Evolutionary conservation across 2,329 filamentous ascomycete species (phyloP).

Genomic region (Colletotrichum sp.): DNA sequence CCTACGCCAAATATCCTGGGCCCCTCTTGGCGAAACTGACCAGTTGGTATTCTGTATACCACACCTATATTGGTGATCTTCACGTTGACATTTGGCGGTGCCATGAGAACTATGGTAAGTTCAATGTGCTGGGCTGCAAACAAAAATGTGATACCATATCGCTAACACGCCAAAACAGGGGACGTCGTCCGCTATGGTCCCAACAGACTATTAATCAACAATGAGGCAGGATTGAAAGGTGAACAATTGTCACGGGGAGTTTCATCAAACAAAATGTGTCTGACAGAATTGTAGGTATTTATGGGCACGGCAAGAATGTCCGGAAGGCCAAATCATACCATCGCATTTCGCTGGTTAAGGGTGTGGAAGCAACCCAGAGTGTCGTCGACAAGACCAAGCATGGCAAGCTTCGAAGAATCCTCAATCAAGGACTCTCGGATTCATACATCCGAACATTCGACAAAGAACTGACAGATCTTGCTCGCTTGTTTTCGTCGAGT

Average conservation of each 20-base stretch:
- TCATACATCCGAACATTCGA: constrained; percentile 1
- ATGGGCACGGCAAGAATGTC: constrained; percentile 2
- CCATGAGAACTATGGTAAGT: not conserved
- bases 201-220: not conserved
- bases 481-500: not conserved
- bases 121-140: not conserved
- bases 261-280: not conserved
- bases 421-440: constrained; percentile 7
- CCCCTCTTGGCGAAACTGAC: constrained; percentile 1
- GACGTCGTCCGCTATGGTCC: constrained; percentile 6
- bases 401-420: not conserved
- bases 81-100: constrained; percentile 10
- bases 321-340: constrained; percentile 1
- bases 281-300: not conserved
- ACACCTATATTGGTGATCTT: not conserved
- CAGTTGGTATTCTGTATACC: not conserved
- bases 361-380: constrained; percentile 2
- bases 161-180: not conserved
- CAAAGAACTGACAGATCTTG: not conserved
- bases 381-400: constrained; percentile 7
- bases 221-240: not conserved
- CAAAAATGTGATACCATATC: not conserved
- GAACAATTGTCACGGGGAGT: not conserved
- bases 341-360: not conserved
- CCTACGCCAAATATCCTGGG: constrained; percentile 8